Evolutionary conservation across 73 alveolate genomes (phyloP), one percentile per base, ranked within the genome.

Genomic region (Tetrahymena malaccensis): DNA sequence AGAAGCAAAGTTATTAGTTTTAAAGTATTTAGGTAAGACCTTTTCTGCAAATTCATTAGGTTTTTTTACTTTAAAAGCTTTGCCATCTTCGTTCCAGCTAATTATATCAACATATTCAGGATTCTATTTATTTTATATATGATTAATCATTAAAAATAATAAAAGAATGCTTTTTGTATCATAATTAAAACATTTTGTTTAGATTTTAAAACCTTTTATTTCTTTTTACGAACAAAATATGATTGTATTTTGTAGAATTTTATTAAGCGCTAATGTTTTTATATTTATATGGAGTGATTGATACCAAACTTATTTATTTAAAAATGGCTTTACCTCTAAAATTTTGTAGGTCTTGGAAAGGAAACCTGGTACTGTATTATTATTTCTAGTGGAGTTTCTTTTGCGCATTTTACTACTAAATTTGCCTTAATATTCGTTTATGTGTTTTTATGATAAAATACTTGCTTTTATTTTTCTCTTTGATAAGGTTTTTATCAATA

Each of bases 11-110:
- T 99, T 99, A 57, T 97, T 98, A 94, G 99, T 99, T 94, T 99
- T 99, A 95, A 97, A 99, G 96, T 96, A 99, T 84, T 96, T 85
- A 25, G 99, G 99, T 56, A 99, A 98, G 1, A 99, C 98, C 43
- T 97, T 97, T 94, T 97, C 99, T 38, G 99, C 97, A 94, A 99
- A 99, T 95, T 97, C 99, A 94, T 97, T 97, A 25, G 98, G 97
- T 55, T 99, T 96, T 84, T 97, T 96, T 21, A 99, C 98, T 31
- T 97, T 95, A 94, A 99, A 99, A 70, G 97, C 98, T 93, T 98
- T 98, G 21, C 99, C 99, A 35, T 94, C 97, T 43, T 97, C 99
- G 83, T 97, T 98, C 99, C 99, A 99, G 85, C 99, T 94, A 89
- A 99, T 98, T 93, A 98, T 99, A 50, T 98, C 97, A 55, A 97